Conservation (phyloP, 2,329 filamentous ascomycete species). For the Ceratocystis albifundus region DNA sequence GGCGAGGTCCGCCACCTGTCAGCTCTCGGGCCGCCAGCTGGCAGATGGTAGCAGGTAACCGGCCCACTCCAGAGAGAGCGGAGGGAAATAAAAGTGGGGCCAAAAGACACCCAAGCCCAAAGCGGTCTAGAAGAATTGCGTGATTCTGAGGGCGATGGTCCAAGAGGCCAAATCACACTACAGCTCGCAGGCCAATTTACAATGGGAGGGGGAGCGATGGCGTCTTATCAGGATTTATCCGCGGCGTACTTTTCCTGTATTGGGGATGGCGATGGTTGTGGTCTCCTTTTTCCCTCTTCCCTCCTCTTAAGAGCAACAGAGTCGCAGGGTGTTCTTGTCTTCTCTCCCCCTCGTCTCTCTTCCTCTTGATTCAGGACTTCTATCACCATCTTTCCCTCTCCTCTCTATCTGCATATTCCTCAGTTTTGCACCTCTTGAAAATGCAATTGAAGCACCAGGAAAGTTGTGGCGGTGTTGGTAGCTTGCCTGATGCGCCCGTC, state of each 20-base stretch:
- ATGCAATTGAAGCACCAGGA: constrained; percentile 25
- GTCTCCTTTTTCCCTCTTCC: not conserved
- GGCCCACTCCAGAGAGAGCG: not conserved
- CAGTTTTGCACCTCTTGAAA: too few relatives aligned
- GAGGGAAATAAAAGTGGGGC: constrained; percentile 20
- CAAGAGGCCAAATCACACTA: constrained; percentile 5
- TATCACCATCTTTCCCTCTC: not conserved
- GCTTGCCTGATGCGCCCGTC: constrained; percentile 14
- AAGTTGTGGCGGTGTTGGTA: constrained; percentile 21
- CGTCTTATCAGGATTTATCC: constrained; percentile 3
- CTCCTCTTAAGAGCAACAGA: not conserved
- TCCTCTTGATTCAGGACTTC: not conserved
- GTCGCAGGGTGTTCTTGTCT: not conserved
- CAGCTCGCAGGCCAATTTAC: not conserved
- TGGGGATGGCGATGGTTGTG: not conserved
- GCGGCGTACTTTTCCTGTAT: not conserved
- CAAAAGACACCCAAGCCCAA: constrained; percentile 10
- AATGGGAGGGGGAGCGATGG: not conserved
- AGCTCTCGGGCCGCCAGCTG: constrained; percentile 11
- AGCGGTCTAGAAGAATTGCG: constrained; percentile 23
- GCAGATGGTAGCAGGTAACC: constrained; percentile 10
- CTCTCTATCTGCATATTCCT: not conserved
- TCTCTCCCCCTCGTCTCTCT: not conserved
- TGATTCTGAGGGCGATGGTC: constrained; percentile 19
- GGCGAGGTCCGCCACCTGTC: not conserved